Conservation (phyloP, 1,139 yeast species). For the Ashbya aceris region DNA sequence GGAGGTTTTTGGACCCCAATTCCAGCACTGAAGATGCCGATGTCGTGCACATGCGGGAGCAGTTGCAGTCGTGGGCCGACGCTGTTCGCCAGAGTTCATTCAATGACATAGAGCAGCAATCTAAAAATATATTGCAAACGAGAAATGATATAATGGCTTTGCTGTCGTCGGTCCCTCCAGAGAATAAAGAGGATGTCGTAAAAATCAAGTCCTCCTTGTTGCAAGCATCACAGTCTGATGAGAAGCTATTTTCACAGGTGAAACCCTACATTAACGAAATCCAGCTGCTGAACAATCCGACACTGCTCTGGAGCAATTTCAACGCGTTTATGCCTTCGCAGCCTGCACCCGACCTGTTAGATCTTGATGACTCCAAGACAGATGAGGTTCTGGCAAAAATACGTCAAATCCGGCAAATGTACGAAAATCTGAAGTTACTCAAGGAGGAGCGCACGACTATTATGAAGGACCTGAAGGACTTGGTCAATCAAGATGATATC, state of each 20-base stretch:
- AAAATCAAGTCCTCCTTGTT: conserved; percentile 40
- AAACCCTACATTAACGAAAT: conserved; percentile 33
- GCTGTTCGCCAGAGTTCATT: conserved; percentile 20
- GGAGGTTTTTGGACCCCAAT: conserved; percentile 16
- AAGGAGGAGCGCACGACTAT: conserved; percentile 53
- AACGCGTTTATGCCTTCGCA: conserved; percentile 15
- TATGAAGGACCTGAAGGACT: conserved; percentile 55
- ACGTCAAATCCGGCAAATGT: conserved; percentile 36
- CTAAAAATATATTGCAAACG: conserved; percentile 19
- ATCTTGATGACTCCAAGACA: conserved; percentile 44
- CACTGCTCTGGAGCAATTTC: conserved; percentile 26
- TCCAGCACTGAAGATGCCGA: conserved; percentile 17
- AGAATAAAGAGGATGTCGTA: conserved; percentile 24
- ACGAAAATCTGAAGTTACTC: conserved; percentile 42
- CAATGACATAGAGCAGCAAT: conserved; percentile 25
- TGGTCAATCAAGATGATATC: conserved; percentile 77
- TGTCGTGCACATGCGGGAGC: conserved; percentile 23
- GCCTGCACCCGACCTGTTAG: conserved; percentile 42
- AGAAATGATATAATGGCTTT: conserved; percentile 36
- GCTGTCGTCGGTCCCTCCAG: conserved; percentile 16
- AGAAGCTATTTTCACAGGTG: conserved; percentile 39
- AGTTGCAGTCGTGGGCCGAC: conserved; percentile 23
- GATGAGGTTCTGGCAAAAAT: conserved; percentile 27
- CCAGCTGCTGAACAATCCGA: conserved; percentile 29
- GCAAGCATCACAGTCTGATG: conserved; percentile 63